Evolutionary conservation across 805 yeast species (phyloP).

Genomic region (Yarrowia alimentaria): DNA sequence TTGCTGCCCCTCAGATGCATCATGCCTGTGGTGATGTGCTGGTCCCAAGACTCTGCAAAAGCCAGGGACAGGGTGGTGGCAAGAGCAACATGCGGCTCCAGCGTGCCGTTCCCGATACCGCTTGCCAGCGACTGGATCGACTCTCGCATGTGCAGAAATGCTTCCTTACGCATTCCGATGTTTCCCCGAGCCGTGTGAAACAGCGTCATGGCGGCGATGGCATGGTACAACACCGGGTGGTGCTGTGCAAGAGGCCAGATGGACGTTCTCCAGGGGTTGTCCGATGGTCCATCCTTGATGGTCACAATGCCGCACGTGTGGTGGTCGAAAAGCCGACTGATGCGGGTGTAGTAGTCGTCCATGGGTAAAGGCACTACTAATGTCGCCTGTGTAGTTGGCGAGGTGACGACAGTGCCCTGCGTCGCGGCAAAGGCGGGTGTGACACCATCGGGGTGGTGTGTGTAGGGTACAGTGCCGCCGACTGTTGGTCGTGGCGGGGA

Average conservation of each 20-base stretch:
- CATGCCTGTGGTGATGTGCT: constrained; percentile 63
- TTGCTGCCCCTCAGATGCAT: constrained; percentile 68
- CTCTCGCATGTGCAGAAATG: constrained; percentile 56
- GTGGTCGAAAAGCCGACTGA: constrained; percentile 43
- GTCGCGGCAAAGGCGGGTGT: too few species aligned
- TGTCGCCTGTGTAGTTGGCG: too few species aligned
- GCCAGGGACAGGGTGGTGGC: constrained; percentile 64
- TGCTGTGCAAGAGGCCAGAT: constrained; percentile 57
- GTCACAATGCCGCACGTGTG: constrained; percentile 56
- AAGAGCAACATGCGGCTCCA: constrained; percentile 64
- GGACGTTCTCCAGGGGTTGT: constrained; percentile 67
- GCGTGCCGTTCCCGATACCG: constrained; percentile 50
- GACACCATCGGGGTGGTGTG: too few species aligned
- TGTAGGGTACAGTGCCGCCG: too few species aligned
- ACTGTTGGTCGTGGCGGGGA: too few species aligned
- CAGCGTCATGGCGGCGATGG: constrained; percentile 64
- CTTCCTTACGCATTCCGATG: constrained; percentile 48
- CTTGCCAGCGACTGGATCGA: constrained; percentile 59
- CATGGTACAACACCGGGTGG: constrained; percentile 57
- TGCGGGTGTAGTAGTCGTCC: constrained; percentile 31
- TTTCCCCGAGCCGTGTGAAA: constrained; percentile 56
- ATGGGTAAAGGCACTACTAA: neutral
- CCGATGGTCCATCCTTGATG: constrained; percentile 60
- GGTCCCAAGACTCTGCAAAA: constrained; percentile 67
- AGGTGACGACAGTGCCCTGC: too few species aligned